Conservation (phyloP, 75 land plant species). For the Selaginella tamariscina region DNA sequence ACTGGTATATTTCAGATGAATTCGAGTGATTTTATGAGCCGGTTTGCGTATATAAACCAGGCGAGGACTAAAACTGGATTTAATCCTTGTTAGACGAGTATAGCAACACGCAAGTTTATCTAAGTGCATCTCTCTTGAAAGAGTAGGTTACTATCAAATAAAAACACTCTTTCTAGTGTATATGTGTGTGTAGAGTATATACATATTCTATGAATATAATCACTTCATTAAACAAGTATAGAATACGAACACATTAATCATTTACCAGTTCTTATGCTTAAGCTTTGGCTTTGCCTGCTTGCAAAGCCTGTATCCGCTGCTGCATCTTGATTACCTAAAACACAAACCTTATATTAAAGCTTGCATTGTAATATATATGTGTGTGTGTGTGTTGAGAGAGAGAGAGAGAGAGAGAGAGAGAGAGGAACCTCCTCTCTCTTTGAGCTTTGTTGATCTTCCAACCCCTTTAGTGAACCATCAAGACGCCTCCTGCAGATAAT, state of each 20-base stretch:
- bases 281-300: constrained; percentile 23
- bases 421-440: constrained; percentile 57
- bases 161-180: background rate
- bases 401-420: background rate
- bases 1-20: too few relatives aligned
- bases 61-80: background rate
- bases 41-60: background rate
- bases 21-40: background rate
- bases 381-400: background rate
- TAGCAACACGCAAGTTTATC: background rate
- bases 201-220: too few relatives aligned
- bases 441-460: constrained; percentile 81
- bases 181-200: too few relatives aligned
- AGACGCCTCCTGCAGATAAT: constrained; percentile 52
- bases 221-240: too few relatives aligned
- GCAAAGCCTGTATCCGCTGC: constrained; percentile 28
- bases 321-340: constrained; percentile 30
- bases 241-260: too few relatives aligned
- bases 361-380: background rate
- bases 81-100: background rate
- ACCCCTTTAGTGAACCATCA: constrained; percentile 64
- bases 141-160: background rate
- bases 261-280: background rate
- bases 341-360: background rate
- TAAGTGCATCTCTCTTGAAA: background rate